Conservation (phyloP, 495 filamentous ascomycete species). For the Aspergillus incahuasiensis region DNA sequence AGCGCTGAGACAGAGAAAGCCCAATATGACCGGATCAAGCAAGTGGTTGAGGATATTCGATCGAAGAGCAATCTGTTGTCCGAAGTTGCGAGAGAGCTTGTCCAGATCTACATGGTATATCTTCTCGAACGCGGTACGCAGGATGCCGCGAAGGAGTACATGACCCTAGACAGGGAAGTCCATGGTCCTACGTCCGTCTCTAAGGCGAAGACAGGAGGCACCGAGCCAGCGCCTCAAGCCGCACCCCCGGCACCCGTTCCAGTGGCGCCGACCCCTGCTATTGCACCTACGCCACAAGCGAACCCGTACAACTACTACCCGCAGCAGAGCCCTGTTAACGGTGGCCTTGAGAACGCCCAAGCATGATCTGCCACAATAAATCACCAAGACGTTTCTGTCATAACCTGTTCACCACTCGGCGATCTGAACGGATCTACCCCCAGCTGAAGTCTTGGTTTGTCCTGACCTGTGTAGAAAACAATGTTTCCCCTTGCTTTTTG, state of each 20-base stretch:
- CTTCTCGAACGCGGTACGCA: constrained; percentile 80
- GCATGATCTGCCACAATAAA: background rate
- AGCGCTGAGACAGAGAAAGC: constrained; percentile 56
- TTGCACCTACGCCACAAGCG: constrained; percentile 21
- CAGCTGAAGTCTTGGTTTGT: constrained; percentile 5
- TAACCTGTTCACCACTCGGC: background rate
- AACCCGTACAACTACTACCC: constrained; percentile 38
- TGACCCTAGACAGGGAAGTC: constrained; percentile 77
- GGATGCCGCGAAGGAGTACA: constrained; percentile 79
- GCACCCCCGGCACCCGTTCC: constrained; percentile 10
- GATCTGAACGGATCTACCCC: constrained; percentile 2
- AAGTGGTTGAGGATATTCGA: constrained; percentile 74
- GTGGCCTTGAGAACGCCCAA: constrained; percentile 12
- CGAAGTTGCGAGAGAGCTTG: constrained; percentile 67
- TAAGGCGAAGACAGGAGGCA: constrained; percentile 29
- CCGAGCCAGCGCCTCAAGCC: constrained; percentile 16
- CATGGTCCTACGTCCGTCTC: constrained; percentile 58
- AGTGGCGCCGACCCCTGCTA: constrained; percentile 14
- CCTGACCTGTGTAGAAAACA: constrained; percentile 31
- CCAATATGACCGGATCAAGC: constrained; percentile 70
- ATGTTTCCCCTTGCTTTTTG: constrained; percentile 15
- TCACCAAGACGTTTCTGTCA: background rate
- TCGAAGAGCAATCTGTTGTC: constrained; percentile 67
- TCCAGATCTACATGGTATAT: constrained; percentile 76
- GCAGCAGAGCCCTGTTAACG: constrained; percentile 34